phyloP scores from a whole-genome alignment of 805 yeast species.

The Starmerella geochares region DNA sequence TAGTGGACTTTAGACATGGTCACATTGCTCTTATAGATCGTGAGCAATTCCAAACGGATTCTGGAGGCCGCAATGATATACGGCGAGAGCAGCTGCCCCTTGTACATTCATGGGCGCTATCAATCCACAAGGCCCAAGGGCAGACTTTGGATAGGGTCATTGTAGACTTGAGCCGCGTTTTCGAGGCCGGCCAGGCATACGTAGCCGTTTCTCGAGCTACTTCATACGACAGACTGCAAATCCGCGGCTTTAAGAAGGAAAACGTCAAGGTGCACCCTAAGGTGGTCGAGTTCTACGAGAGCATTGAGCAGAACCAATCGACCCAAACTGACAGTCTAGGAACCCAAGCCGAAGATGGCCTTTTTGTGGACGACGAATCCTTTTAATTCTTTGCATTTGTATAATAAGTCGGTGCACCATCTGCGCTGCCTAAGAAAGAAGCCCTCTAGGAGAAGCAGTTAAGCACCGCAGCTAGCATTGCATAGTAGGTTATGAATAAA shows the following conservation, averaged over 20 bases:
- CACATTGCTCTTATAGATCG: slow-evolving; percentile 17
- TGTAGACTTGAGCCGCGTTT: slow-evolving; percentile 65
- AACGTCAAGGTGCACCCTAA: slow-evolving; percentile 61
- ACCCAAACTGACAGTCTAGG: background rate
- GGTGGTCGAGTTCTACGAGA: slow-evolving; percentile 58
- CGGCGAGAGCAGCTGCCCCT: slow-evolving; percentile 71
- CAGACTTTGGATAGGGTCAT: slow-evolving; percentile 66
- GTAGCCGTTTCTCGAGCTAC: slow-evolving; percentile 92
- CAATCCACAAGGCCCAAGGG: slow-evolving; percentile 95
- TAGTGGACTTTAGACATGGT: slow-evolving; percentile 23
- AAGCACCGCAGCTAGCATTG: too few species aligned
- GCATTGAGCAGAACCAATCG: slow-evolving; percentile 14
- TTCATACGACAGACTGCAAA: slow-evolving; percentile 67
- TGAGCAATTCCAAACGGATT: slow-evolving; percentile 16
- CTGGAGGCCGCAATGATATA: slow-evolving; percentile 38
- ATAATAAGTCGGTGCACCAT: background rate
- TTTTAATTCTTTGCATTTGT: background rate
- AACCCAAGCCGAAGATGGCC: background rate
- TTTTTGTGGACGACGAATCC: background rate
- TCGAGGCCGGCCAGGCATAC: slow-evolving; percentile 91
- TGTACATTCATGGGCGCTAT: slow-evolving; percentile 85
- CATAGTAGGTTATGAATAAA: background rate
- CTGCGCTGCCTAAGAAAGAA: too few species aligned
- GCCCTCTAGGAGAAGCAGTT: too few species aligned
- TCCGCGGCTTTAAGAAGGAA: slow-evolving; percentile 54